Percentiles rank a stretch among this genome's conserved stretches.
Evolutionary conservation across 2,329 filamentous ascomycete genomes (phyloP).

Genomic region (Aspergillus sp.): DNA sequence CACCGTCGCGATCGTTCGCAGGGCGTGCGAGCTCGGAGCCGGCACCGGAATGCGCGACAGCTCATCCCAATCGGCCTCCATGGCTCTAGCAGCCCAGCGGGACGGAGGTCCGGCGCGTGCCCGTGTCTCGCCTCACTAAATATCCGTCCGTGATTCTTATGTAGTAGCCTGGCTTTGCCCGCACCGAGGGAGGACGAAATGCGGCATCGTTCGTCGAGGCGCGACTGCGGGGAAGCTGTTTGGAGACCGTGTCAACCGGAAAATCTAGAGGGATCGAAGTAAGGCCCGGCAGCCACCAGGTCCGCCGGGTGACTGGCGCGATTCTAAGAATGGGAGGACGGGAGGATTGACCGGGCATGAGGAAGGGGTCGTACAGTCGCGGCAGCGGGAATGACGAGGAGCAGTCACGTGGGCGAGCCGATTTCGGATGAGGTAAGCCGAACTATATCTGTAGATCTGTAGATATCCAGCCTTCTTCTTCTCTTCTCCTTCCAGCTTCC

Average conservation of each 20-base stretch:
- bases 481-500: too few relatives aligned
- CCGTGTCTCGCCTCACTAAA: neutral
- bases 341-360: neutral
- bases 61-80: slow-evolving; percentile 49
- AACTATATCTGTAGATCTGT: too few relatives aligned
- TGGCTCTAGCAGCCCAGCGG: slow-evolving; percentile 18
- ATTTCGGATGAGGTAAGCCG: too few relatives aligned
- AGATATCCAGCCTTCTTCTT: too few relatives aligned
- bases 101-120: slow-evolving; percentile 5
- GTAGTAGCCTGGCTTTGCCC: slow-evolving; percentile 17
- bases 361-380: too few relatives aligned
- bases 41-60: slow-evolving; percentile 74
- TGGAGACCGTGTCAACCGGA: slow-evolving; percentile 1
- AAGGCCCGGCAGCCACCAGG: neutral
- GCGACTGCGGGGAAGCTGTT: slow-evolving; percentile 29
- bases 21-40: slow-evolving; percentile 60
- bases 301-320: neutral
- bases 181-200: slow-evolving; percentile 21
- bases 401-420: neutral
- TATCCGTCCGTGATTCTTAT: slow-evolving; percentile 1
- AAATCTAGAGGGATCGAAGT: neutral
- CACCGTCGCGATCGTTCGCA: slow-evolving; percentile 63
- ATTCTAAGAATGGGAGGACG: neutral
- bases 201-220: slow-evolving; percentile 26
- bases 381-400: too few relatives aligned